Evolutionary conservation across 164 flowering plant species (phyloP).

Genomic region (Nelumbo lutea): DNA sequence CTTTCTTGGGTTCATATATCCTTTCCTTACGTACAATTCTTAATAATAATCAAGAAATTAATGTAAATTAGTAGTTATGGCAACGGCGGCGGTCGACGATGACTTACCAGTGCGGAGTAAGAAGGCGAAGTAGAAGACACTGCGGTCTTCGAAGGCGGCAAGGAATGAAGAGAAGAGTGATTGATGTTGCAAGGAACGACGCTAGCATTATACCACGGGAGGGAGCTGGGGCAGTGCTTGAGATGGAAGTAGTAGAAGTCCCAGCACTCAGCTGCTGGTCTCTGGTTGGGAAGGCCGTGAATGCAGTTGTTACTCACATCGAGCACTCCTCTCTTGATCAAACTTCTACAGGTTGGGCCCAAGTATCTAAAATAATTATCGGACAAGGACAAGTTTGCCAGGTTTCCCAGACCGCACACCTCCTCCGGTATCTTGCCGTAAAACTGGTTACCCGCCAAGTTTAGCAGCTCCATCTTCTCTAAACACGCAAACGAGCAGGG

Average conservation of each 20-base stretch:
- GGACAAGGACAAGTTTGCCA: slow-evolving; percentile 22
- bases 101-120: slow-evolving; percentile 6
- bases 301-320: slow-evolving; percentile 31
- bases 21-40: no score
- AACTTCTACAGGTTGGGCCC: slow-evolving; percentile 25
- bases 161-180: not conserved
- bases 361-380: slow-evolving; percentile 38
- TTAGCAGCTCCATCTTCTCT: slow-evolving; percentile 29
- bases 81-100: not conserved
- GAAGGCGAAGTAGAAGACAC: not conserved
- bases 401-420: slow-evolving; percentile 33
- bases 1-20: no score
- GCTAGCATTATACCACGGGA: not conserved
- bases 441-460: slow-evolving; percentile 36
- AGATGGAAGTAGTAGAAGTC: slow-evolving; percentile 23
- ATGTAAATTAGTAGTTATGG: no score
- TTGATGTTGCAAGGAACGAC: slow-evolving; percentile 20
- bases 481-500: slow-evolving; percentile 48
- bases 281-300: slow-evolving; percentile 20
- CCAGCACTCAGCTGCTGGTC: slow-evolving; percentile 19
- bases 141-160: not conserved
- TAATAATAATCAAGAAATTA: no score
- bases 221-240: slow-evolving; percentile 10
- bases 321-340: slow-evolving; percentile 21
- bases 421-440: slow-evolving; percentile 47